Evolutionary conservation across 2,329 filamentous ascomycete genomes (phyloP).

Genomic region (Ceratocystis huliohia): DNA sequence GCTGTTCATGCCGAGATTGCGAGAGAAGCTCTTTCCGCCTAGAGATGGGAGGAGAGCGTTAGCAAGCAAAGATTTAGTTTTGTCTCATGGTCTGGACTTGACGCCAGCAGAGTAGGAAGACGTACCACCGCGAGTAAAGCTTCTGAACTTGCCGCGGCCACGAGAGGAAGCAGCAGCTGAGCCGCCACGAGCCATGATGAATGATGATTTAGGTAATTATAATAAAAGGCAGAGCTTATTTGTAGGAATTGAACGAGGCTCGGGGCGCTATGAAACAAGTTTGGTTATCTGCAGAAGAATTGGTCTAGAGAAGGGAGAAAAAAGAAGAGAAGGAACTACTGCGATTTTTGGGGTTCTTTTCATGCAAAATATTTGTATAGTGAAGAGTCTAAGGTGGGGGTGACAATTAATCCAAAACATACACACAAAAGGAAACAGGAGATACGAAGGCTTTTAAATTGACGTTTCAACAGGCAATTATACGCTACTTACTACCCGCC

Average conservation of each 20-base stretch:
- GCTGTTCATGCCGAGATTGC: constrained; percentile 72
- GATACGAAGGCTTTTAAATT: too few species aligned
- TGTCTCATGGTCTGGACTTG: constrained; percentile 10
- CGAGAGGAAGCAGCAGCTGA: constrained; percentile 43
- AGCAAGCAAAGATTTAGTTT: constrained; percentile 14
- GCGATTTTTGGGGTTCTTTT: not conserved
- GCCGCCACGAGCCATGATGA: constrained; percentile 33
- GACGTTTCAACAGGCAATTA: too few species aligned
- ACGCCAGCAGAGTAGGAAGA: constrained; percentile 23
- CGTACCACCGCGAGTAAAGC: constrained; percentile 81
- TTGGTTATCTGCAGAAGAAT: too few species aligned
- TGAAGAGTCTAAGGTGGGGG: too few species aligned
- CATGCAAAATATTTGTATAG: too few species aligned
- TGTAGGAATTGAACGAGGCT: not conserved
- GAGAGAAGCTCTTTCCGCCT: constrained; percentile 95
- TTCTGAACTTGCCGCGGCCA: constrained; percentile 86
- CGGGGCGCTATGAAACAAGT: too few species aligned
- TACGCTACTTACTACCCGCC: too few species aligned
- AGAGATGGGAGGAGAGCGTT: constrained; percentile 18
- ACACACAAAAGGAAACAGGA: too few species aligned
- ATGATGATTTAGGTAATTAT: not conserved
- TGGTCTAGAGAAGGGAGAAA: not conserved
- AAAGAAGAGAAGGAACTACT: not conserved
- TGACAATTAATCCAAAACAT: too few species aligned
- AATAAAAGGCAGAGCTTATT: not conserved